phyloP scores from a whole-genome alignment of 2,329 filamentous ascomycete species.

The Gliomastix tumulicola region DNA sequence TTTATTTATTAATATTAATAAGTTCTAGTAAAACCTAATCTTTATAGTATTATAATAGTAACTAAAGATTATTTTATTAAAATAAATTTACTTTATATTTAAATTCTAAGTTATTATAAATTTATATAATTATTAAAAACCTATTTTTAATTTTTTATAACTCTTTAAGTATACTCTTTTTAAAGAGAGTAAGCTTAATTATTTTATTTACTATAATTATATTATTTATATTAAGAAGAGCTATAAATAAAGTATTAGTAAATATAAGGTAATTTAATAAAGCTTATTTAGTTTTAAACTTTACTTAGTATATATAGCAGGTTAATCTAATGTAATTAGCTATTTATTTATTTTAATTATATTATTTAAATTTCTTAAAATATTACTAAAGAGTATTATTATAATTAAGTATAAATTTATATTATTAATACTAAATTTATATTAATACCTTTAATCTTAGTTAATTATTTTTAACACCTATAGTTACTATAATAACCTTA shows the following conservation, averaged over 20 bases:
- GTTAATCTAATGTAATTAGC: background rate
- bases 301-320: background rate
- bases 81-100: background rate
- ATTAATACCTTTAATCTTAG: background rate
- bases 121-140: too few relatives aligned
- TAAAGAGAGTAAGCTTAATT: too few relatives aligned
- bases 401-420: too few relatives aligned
- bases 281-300: background rate
- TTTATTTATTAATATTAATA: background rate
- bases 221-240: background rate
- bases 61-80: conserved; percentile 1
- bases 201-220: too few relatives aligned
- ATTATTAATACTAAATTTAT: background rate
- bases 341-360: background rate
- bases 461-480: background rate
- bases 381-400: background rate
- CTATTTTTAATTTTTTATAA: too few relatives aligned
- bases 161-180: too few relatives aligned
- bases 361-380: conserved; percentile 1
- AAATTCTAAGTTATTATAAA: too few relatives aligned
- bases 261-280: too few relatives aligned
- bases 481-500: background rate
- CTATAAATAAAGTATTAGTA: background rate
- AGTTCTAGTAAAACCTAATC: too few relatives aligned
- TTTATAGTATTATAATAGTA: background rate